Evolutionary conservation across 208 protist genomes (phyloP), one percentile per base, ranked within the genome.

Genomic region (Lotmaria passim): DNA sequence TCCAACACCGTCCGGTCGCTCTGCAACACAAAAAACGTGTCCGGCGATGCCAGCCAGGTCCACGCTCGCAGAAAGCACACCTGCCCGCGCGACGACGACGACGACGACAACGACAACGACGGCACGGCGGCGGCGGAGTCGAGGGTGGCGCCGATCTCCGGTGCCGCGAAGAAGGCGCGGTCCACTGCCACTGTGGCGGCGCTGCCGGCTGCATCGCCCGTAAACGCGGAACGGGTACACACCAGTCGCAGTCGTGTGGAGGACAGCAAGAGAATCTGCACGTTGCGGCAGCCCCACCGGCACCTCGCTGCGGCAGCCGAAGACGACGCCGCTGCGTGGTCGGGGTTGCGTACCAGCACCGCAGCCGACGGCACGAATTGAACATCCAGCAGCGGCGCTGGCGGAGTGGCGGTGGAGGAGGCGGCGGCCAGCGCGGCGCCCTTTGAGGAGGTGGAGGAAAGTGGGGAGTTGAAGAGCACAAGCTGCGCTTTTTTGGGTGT

Each of bases 1-100:
- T 81, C 75, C 57, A 81, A 38, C 53, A 76, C 3, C 47, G 64
- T 56, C 5, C 79, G 53, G 30, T 81, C 63, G 57, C 75, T 85
- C 59, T 78, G 70, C 21, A 76, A 64, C 8, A 78, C 75, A 17
- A 85, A 69, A 36, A 85, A 7, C 19, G 51, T 72, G 47, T 62
- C 68, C 7, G 79, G 79, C 2, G 79, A 85, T 34, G 70, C 75
- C 14, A 81, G 60, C 75, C 79, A 85, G n/a, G 79, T 78, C 66
- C 72, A 76, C 28, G 69, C 71, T 11, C 75, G 69, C 12, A 67
- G n/a, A 34, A 75, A 85, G 11, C 34, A 30, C 38, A 81, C 69
- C 11, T 39, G 64, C 11, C 30, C n/a, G 53, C 34, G 33, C 15
- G 63, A 24, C 10, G 67, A 14, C 30, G 48, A n/a, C n/a, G n/a